Conservation (phyloP, 1,139 yeast species). For the Eremothecium gossypii region DNA sequence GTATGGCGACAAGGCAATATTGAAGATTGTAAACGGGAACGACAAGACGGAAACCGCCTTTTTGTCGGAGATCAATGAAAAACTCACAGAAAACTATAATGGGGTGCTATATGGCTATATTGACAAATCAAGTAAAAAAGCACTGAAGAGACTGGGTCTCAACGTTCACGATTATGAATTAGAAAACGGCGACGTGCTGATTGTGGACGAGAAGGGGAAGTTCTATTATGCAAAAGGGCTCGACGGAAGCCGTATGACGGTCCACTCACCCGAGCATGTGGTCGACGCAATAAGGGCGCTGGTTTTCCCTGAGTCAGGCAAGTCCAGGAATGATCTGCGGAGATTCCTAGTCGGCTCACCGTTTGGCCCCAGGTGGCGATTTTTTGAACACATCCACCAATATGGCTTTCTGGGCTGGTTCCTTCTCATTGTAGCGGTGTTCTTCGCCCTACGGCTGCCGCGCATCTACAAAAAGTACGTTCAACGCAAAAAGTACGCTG, state of each 20-base stretch:
- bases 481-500: constrained; percentile 13
- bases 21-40: constrained; percentile 33
- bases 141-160: constrained; percentile 37
- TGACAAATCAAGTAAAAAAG: constrained; percentile 35
- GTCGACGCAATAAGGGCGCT: constrained; percentile 23
- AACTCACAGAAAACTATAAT: constrained; percentile 28
- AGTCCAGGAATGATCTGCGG: constrained; percentile 27
- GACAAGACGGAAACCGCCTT: constrained; percentile 35
- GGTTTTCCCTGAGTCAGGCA: constrained; percentile 32
- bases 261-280: no score
- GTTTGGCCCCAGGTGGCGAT: constrained; percentile 32
- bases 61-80: neutral
- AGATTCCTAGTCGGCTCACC: constrained; percentile 39
- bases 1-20: constrained; percentile 18
- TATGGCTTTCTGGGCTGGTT: constrained; percentile 40
- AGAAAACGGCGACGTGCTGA: constrained; percentile 39
- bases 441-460: constrained; percentile 4
- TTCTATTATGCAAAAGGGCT: constrained; percentile 32
- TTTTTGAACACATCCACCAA: constrained; percentile 39
- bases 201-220: constrained; percentile 29
- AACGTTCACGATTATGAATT: constrained; percentile 32
- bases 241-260: constrained; percentile 26
- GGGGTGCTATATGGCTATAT: constrained; percentile 43
- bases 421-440: constrained; percentile 7
- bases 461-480: constrained; percentile 6